A percentile compares a stretch with the other conserved stretches of the same genome.
These are phyloP conservation scores for Helianthus tuberosus DNA, from an alignment of 129 eudicot genomes.

Conservation along the genomic window DNA sequence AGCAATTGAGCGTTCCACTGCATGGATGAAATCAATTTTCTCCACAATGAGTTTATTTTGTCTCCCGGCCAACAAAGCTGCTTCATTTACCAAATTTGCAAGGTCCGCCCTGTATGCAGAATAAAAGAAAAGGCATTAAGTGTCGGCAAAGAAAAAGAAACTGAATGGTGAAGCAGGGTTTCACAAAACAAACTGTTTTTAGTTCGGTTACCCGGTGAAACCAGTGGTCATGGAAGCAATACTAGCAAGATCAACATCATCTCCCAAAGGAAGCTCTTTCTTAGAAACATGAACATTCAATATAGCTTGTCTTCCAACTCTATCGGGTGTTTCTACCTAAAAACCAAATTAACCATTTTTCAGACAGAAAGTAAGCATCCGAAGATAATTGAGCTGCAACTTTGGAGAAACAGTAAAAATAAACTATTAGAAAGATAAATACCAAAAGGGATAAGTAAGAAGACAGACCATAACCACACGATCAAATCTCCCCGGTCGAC, in stretches of 20 bases:
- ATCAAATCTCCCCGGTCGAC: conserved; percentile 99
- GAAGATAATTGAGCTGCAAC: neutral
- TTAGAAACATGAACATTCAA: conserved; percentile 82
- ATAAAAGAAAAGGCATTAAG: conserved; percentile 2
- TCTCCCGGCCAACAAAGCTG: conserved; percentile 98
- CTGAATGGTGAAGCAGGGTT: neutral
- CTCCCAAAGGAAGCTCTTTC: conserved; percentile 90
- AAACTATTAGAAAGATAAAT: conserved; percentile 12
- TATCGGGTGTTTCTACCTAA: conserved; percentile 98
- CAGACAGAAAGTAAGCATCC: neutral
- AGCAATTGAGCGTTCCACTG: conserved; percentile 97
- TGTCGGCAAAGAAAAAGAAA: neutral
- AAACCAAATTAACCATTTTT: conserved; percentile 20
- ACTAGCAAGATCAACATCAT: conserved; percentile 72
- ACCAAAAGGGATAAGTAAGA: conserved; percentile 27
- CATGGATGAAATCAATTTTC: conserved; percentile 84
- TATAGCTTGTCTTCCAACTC: conserved; percentile 87
- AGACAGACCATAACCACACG: conserved; percentile 92
- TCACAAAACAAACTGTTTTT: neutral
- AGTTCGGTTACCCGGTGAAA: conserved; percentile 81
- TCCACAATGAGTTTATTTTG: conserved; percentile 71
- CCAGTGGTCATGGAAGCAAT: conserved; percentile 98
- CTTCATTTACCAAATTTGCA: conserved; percentile 96
- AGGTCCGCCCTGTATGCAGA: conserved; percentile 89
- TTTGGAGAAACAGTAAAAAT: neutral